Evolutionary conservation across 2,329 filamentous ascomycete genomes (phyloP).

Genomic region (Colletotrichum godetiae): DNA sequence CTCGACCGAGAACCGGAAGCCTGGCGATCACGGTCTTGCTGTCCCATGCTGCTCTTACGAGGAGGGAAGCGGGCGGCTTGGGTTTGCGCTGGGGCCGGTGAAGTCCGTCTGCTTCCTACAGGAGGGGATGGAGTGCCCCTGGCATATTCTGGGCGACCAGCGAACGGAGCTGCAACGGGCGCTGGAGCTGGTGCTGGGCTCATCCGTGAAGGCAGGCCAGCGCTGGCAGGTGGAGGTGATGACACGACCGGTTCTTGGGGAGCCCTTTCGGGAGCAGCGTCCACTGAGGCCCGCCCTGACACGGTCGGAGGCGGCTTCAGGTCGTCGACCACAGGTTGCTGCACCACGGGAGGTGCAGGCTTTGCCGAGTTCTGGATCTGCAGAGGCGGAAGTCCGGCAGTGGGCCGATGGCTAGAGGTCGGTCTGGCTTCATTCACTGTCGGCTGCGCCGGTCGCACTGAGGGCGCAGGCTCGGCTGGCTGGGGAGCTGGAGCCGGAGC

Average conservation of each 20-base stretch:
- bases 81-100: slow-evolving; percentile 36
- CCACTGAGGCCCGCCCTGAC: slow-evolving; percentile 23
- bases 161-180: slow-evolving; percentile 4
- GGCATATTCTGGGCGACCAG: slow-evolving; percentile 22
- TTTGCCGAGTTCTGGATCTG: slow-evolving; percentile 44
- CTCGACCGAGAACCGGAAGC: slow-evolving; percentile 43
- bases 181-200: background rate
- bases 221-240: slow-evolving; percentile 30
- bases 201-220: slow-evolving; percentile 19
- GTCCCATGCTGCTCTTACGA: slow-evolving; percentile 71
- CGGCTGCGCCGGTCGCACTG: slow-evolving; percentile 39
- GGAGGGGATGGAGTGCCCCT: slow-evolving; percentile 24
- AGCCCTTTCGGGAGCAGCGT: slow-evolving; percentile 29
- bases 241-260: slow-evolving; percentile 38
- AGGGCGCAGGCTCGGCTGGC: slow-evolving; percentile 40
- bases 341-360: slow-evolving; percentile 1
- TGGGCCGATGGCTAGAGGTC: slow-evolving; percentile 39
- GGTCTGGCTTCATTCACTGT: slow-evolving; percentile 21
- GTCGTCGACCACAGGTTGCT: slow-evolving; percentile 26
- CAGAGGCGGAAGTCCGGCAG: slow-evolving; percentile 43
- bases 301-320: background rate
- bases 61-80: slow-evolving; percentile 62
- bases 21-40: slow-evolving; percentile 48
- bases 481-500: slow-evolving; percentile 23
- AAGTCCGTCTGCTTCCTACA: slow-evolving; percentile 1